phyloP scores from a whole-genome alignment of 1,284 basidiomycete species.

The Tylopilus sp. region DNA sequence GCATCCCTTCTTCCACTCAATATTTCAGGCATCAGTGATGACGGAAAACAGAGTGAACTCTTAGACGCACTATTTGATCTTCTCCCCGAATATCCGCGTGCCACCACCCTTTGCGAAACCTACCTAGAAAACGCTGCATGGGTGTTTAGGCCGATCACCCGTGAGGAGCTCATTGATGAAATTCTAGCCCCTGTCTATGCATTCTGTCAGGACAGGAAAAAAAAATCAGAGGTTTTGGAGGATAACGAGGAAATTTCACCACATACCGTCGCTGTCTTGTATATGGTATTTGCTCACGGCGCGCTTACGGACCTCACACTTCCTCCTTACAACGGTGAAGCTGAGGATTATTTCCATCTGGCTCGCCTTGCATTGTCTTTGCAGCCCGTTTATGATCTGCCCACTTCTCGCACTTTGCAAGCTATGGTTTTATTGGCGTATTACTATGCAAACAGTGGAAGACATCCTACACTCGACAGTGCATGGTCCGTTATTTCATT shows the following conservation, averaged over 20 bases:
- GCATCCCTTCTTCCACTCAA: conserved; percentile 60
- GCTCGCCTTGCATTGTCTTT: conserved; percentile 67
- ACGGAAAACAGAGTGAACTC: conserved; percentile 43
- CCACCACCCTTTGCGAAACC: conserved; percentile 74
- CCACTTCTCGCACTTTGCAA: conserved; percentile 70
- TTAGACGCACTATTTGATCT: conserved; percentile 57
- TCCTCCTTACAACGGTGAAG: conserved; percentile 67
- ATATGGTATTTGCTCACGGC: conserved; percentile 68
- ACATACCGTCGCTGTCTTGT: conserved; percentile 68
- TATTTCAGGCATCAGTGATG: conserved; percentile 45
- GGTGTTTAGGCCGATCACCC: conserved; percentile 67
- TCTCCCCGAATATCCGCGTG: conserved; percentile 65
- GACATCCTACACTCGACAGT: conserved; percentile 63
- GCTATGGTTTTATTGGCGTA: conserved; percentile 64
- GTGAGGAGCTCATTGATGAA: conserved; percentile 76
- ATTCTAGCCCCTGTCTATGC: conserved; percentile 70
- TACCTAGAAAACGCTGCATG: conserved; percentile 73
- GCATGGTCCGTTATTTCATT: conserved; percentile 63
- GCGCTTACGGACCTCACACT: conserved; percentile 73
- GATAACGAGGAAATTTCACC: conserved; percentile 50
- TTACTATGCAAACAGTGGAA: conserved; percentile 66
- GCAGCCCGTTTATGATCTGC: conserved; percentile 71
- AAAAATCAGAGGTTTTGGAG: conserved; percentile 38
- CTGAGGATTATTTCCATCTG: conserved; percentile 69
- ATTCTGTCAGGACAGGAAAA: conserved; percentile 53